Evolutionary conservation across 352 stramenopile genomes (phyloP), one percentile per base, ranked within the genome.

Genomic region (Phytophthora fragariae): DNA sequence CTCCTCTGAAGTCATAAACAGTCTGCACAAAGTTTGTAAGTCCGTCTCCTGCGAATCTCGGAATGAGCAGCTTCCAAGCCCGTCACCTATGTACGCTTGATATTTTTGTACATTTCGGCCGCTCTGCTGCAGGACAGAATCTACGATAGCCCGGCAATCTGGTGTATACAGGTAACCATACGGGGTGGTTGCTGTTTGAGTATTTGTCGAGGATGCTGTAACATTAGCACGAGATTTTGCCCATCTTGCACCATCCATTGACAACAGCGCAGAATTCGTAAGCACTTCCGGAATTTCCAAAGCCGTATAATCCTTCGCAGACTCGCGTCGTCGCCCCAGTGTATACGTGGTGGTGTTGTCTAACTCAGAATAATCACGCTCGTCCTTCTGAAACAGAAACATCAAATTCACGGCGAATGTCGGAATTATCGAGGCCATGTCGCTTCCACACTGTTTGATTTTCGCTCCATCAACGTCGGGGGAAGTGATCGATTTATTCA

Each of bases 161-260:
- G 46, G 60, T 3, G 76, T 82, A 63, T 73, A 81, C 15, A 81
- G 19, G 50, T 84, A 84, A 4, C 77, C 77, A n/a, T 77, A 84
- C 19, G 77, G 73, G 0, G 77, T 83, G 12, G 27, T 63, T 9
- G n/a, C 5, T 29, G 60, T 35, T 39, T 66, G 63, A 5, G 55
- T 47, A 37, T 17, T 35, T 11, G 65, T 39, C 10, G 46, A 11
- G 3, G 56, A 27, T 29, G 7, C 24, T 37, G 52, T 31, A n/a
- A 57, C 19, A 15, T 63, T 21, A 10, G 52, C 67, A 46, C 58
- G 62, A 61, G 31, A n/a, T 65, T 80, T 79, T 27, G 62, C 63
- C 76, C 76, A 81, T 9, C 27, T 64, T 5, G 47, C 59, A 4
- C 73, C 74, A 44, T 83, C 77, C 17, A 81, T 75, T 27, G 62